phyloP scores from a whole-genome alignment of 768 basidiomycete genomes.

The Lactarius vividus region DNA sequence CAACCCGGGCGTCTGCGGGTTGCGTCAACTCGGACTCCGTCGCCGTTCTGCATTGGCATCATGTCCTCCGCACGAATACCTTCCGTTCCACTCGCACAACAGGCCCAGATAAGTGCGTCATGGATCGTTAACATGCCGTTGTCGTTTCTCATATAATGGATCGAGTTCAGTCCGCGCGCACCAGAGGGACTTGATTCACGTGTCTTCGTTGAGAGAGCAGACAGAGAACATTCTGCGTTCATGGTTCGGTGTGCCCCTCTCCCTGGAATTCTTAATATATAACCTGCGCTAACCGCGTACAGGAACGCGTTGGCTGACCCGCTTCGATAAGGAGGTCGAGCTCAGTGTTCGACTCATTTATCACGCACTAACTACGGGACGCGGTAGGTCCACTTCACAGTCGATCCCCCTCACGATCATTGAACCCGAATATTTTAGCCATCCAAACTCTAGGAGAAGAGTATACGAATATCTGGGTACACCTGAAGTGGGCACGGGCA shows the following conservation, averaged over 20 bases:
- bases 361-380: constrained; percentile 70
- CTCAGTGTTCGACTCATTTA: constrained; percentile 65
- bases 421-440: constrained; percentile 41
- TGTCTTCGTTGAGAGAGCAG: constrained; percentile 72
- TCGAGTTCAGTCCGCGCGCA: constrained; percentile 67
- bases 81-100: constrained; percentile 70
- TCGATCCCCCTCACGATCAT: constrained; percentile 10
- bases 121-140: background rate
- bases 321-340: constrained; percentile 82
- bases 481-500: constrained; percentile 45
- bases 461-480: constrained; percentile 77
- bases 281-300: constrained; percentile 12
- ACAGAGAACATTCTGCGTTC: constrained; percentile 69
- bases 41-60: background rate
- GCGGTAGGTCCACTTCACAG: constrained; percentile 46
- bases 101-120: constrained; percentile 81
- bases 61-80: constrained; percentile 19
- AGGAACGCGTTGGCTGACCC: constrained; percentile 79
- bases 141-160: constrained; percentile 15
- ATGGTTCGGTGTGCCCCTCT: constrained; percentile 60
- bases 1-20: constrained; percentile 8
- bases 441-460: constrained; percentile 88
- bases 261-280: background rate
- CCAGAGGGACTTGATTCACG: constrained; percentile 78
- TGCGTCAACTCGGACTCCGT: constrained; percentile 5